Evolutionary conservation across 2,329 filamentous ascomycete species (phyloP).

Genomic region (Endoconidiophora polonica): DNA sequence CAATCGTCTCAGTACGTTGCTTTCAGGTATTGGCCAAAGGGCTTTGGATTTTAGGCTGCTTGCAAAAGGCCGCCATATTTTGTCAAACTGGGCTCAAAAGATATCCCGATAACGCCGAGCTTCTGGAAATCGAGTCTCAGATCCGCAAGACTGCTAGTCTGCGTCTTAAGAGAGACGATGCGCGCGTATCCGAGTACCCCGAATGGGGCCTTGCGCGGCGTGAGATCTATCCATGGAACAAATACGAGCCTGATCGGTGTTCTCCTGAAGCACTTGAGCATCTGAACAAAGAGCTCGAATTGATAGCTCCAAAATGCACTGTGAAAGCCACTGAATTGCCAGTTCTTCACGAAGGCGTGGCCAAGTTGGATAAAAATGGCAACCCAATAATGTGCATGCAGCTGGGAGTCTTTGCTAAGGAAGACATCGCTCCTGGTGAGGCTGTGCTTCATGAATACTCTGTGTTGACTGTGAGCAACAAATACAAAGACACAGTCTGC

Average conservation of each 20-base stretch:
- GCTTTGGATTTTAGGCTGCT: constrained; percentile 47
- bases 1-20: constrained; percentile 34
- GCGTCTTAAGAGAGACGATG: constrained; percentile 28
- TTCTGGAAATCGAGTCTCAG: constrained; percentile 35
- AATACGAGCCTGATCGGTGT: constrained; percentile 52
- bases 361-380: constrained; percentile 28
- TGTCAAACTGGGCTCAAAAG: constrained; percentile 42
- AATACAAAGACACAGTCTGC: constrained; percentile 71
- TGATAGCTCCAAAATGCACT: constrained; percentile 65
- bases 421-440: constrained; percentile 63
- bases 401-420: constrained; percentile 75
- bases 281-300: constrained; percentile 52
- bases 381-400: constrained; percentile 49
- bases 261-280: constrained; percentile 50
- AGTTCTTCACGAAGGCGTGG: constrained; percentile 41
- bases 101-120: constrained; percentile 37
- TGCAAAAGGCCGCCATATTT: constrained; percentile 51
- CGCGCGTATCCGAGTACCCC: constrained; percentile 41
- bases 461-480: constrained; percentile 74
- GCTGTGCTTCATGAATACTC: constrained; percentile 67
- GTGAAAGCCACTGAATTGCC: constrained; percentile 64
- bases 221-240: constrained; percentile 56
- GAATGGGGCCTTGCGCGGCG: constrained; percentile 54
- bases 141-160: constrained; percentile 36
- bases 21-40: constrained; percentile 42